Evolutionary conservation across 164 flowering plant genomes (phyloP), one percentile per base, ranked within the genome.

Genomic region (Umbellularia californica): DNA sequence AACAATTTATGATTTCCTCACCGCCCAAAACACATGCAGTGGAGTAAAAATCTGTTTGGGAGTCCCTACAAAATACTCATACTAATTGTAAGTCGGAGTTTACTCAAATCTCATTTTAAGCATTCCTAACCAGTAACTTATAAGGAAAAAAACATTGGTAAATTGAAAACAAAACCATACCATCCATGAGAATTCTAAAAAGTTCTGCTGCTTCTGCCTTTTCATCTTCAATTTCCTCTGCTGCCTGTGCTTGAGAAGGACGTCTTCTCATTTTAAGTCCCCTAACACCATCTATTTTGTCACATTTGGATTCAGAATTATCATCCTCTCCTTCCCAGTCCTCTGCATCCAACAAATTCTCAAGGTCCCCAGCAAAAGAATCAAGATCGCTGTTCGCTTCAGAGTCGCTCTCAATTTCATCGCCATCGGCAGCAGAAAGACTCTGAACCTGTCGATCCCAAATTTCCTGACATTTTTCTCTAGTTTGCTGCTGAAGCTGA

Each of bases 361-460:
- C 99, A 28, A 95, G 82, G 84, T 95, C 99, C 62, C 98, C 99
- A 52, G 99, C 99, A 84, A 95, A 95, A 65, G 99, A 95, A 84
- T 95, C 99, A 75, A 95, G 83, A 77, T 95, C 99, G 81, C 99
- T 95, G 74, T 93, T 89, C 72, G 90, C 94, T 81, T 95, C 99
- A 76, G 92, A 88, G 62, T 95, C 99, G 69, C 95, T 93, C 80
- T 89, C 97, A 79, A 81, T 88, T 79, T 90, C 96, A 76, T 92
- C 96, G 35, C 85, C 92, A 74, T 92, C 93, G 70, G 84, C 79
- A 72, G 90, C 89, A 70, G 90, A 84, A 71, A 95, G 95, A 80
- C 90, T 88, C 75, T 85, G 96, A 74, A 88, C 76, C 81, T 92
- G 99, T 27, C 94, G 84, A 76, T 95, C 99, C 99, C 99, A 95